phyloP scores from a whole-genome alignment of 768 basidiomycete genomes.

The Lactifluus pinguis region DNA sequence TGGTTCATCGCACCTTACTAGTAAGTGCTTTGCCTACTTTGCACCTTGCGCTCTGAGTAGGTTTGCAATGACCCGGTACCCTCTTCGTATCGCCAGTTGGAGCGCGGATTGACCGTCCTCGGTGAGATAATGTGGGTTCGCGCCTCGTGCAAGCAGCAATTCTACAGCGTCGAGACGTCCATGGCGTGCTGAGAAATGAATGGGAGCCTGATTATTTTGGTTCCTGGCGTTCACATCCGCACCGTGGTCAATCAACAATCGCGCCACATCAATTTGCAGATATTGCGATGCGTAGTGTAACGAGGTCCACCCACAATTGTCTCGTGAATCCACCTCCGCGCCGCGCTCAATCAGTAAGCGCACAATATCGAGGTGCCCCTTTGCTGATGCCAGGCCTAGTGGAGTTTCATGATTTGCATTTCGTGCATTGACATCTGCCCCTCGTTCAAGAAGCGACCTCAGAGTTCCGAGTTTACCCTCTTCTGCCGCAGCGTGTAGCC shows the following conservation, averaged over 20 bases:
- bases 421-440: neutral
- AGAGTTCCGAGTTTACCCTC: neutral
- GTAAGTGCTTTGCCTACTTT: too few species aligned
- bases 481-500: neutral
- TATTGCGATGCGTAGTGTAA: neutral
- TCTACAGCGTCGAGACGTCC: neutral
- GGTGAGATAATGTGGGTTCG: neutral
- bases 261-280: neutral
- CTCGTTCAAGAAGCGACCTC: neutral
- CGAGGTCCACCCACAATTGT: neutral
- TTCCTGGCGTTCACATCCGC: neutral
- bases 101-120: neutral
- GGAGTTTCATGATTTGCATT: neutral
- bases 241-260: neutral
- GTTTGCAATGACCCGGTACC: too few species aligned
- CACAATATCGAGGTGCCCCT: neutral
- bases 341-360: neutral
- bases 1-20: too few species aligned
- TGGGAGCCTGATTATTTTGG: neutral
- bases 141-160: neutral
- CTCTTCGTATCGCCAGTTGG: neutral
- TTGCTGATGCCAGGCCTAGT: neutral
- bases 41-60: too few species aligned
- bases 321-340: neutral
- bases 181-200: neutral